Evolutionary conservation across 1,284 basidiomycete genomes (phyloP).

Genomic region (Ustilago tritici): DNA sequence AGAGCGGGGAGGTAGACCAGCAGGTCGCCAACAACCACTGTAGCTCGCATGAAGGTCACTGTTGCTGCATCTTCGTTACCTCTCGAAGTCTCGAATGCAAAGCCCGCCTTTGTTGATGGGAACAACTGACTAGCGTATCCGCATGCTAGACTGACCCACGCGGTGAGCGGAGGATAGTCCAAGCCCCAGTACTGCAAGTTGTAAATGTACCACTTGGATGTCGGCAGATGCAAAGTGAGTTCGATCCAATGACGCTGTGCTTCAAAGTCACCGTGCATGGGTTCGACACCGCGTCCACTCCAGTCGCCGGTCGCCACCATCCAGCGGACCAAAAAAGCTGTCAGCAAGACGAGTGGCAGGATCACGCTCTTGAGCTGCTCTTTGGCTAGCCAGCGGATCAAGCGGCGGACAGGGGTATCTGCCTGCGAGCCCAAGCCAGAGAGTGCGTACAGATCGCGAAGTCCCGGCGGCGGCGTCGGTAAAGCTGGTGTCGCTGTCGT

Average conservation of each 20-base stretch:
- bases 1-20: slow-evolving; percentile 81
- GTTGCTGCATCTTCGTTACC: slow-evolving; percentile 77
- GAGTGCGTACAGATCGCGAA: slow-evolving; percentile 35
- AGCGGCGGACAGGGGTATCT: slow-evolving; percentile 56
- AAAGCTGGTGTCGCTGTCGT: background rate
- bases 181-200: slow-evolving; percentile 91
- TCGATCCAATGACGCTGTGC: slow-evolving; percentile 96
- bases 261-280: slow-evolving; percentile 91
- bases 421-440: slow-evolving; percentile 37
- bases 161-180: slow-evolving; percentile 84
- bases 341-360: slow-evolving; percentile 30
- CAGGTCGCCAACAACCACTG: slow-evolving; percentile 79
- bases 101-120: slow-evolving; percentile 59
- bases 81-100: slow-evolving; percentile 80
- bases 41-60: slow-evolving; percentile 82
- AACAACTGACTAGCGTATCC: slow-evolving; percentile 38
- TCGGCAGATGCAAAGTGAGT: slow-evolving; percentile 80
- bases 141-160: slow-evolving; percentile 71
- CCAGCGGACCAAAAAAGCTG: slow-evolving; percentile 50
- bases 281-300: slow-evolving; percentile 78
- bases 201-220: slow-evolving; percentile 84
- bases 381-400: slow-evolving; percentile 59
- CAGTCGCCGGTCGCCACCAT: slow-evolving; percentile 55
- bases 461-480: slow-evolving; percentile 10
- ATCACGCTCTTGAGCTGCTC: slow-evolving; percentile 44